Evolutionary conservation across 2,329 filamentous ascomycete genomes (phyloP).

Genomic region (Seiridium cupressi): DNA sequence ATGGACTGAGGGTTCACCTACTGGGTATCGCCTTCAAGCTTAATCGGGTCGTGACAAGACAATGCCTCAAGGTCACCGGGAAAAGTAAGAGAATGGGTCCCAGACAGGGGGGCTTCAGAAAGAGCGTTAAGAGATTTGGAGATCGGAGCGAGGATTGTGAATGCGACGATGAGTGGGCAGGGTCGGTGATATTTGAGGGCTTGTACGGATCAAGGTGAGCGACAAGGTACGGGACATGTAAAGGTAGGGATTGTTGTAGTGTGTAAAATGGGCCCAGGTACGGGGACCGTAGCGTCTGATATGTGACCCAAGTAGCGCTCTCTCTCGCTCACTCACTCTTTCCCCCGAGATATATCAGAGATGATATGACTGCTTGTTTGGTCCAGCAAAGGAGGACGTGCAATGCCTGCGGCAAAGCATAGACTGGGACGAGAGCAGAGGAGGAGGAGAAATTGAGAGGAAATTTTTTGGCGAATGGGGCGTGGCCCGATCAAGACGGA

Average conservation of each 20-base stretch:
- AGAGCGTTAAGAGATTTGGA: constrained; percentile 24
- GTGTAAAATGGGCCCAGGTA: constrained; percentile 19
- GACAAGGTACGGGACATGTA: constrained; percentile 25
- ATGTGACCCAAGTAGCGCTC: constrained; percentile 8
- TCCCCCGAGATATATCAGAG: constrained; percentile 21
- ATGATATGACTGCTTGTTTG: constrained; percentile 26
- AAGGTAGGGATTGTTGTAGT: constrained; percentile 26
- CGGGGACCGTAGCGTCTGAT: constrained; percentile 22
- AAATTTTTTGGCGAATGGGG: constrained; percentile 21
- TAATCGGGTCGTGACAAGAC: constrained; percentile 23
- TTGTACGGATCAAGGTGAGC: constrained; percentile 17
- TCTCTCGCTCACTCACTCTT: background rate
- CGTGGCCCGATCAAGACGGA: constrained; percentile 31
- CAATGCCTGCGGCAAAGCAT: constrained; percentile 24
- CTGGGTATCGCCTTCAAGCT: constrained; percentile 28
- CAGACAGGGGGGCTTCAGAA: constrained; percentile 22
- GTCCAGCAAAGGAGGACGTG: constrained; percentile 21
- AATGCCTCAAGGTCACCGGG: constrained; percentile 16
- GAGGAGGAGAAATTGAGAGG: constrained; percentile 20
- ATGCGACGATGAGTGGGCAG: constrained; percentile 27
- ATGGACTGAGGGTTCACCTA: constrained; percentile 34
- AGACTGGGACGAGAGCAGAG: constrained; percentile 18
- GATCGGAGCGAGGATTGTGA: constrained; percentile 27
- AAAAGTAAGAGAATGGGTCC: constrained; percentile 17
- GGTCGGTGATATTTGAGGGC: constrained; percentile 30